Evolutionary conservation across 768 basidiomycete genomes (phyloP), one percentile per base, ranked within the genome.

Genomic region (Kwoniella pini): DNA sequence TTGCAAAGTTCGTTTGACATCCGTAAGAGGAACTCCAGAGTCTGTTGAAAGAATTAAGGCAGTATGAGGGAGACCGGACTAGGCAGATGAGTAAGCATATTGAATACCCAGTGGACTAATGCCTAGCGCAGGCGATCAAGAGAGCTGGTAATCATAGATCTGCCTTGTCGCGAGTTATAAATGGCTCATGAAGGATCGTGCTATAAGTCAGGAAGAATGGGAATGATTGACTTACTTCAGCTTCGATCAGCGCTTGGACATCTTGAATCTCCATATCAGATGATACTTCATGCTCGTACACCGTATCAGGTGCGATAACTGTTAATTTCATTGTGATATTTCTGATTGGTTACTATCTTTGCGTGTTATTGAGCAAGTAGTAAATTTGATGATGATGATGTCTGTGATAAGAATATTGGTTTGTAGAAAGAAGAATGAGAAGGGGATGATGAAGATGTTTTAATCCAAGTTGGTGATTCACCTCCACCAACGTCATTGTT

Each of bases 171-270:
- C n/a, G n/a, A n/a, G n/a, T n/a, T n/a, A n/a, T n/a, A n/a, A n/a
- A n/a, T n/a, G n/a, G n/a, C n/a, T n/a, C n/a, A n/a, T n/a, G n/a
- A n/a, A n/a, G n/a, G n/a, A n/a, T n/a, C n/a, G n/a, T n/a, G n/a
- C n/a, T n/a, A n/a, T n/a, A n/a, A n/a, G n/a, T n/a, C n/a, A n/a
- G n/a, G n/a, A n/a, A n/a, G n/a, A n/a, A n/a, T n/a, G n/a, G n/a
- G 44, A 33, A 50, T 12, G 22, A 26, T 10, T 13, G n/a, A 75
- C 87, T 77, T 76, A 92, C 95, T 85, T 97, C 94, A 0, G 88
- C 94, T 79, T 96, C 92, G n/a, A 96, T 82, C 54, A 97, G 82
- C 12, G 91, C 95, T 84, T 88, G 88, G 36, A 97, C 87, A 76
- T 94, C 89, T 81, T 91, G 89, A 27, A 98, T 84, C 77, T 90